A percentile compares a stretch with the other conserved stretches of the same genome.
Conservation (phyloP, 2,329 filamentous ascomycete species). For the Akanthomyces uredinophilus region DNA sequence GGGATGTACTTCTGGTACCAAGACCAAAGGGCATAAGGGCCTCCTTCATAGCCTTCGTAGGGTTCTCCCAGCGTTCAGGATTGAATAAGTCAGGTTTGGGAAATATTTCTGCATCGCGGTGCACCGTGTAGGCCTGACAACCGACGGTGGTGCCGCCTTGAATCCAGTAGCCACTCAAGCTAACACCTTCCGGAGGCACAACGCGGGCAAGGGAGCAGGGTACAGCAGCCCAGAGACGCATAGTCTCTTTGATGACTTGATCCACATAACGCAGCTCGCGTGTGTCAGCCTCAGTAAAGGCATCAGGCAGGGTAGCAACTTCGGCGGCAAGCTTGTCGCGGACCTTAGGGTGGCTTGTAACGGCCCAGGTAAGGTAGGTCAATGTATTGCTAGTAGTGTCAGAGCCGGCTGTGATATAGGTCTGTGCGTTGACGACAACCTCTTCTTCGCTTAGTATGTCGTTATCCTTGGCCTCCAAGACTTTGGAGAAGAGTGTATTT, state of each 20-base stretch:
- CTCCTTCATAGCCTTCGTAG: conserved; percentile 38
- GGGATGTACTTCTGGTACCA: conserved; percentile 37
- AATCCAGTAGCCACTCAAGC: conserved; percentile 34
- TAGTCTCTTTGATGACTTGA: conserved; percentile 38
- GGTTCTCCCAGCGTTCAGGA: conserved; percentile 34
- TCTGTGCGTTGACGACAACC: conserved; percentile 34
- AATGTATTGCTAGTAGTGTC: conserved; percentile 47
- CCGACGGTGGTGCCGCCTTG: conserved; percentile 34
- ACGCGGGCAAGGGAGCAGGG: conserved; percentile 35
- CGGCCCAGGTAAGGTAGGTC: conserved; percentile 42
- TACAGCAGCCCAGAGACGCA: conserved; percentile 38
- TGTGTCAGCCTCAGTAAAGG: conserved; percentile 19
- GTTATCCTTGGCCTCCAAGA: conserved; percentile 31
- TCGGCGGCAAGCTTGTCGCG: conserved; percentile 30
- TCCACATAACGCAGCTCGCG: conserved; percentile 35
- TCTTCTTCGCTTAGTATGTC: conserved; percentile 26
- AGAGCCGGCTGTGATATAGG: conserved; percentile 45
- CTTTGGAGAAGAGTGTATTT: conserved; percentile 33
- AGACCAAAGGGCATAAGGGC: conserved; percentile 49
- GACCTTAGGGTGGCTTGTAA: conserved; percentile 29
- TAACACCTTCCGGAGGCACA: conserved; percentile 35
- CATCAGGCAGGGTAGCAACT: conserved; percentile 29
- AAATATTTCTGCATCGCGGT: conserved; percentile 38
- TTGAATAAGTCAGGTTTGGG: conserved; percentile 30
- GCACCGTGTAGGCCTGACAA: conserved; percentile 42